Evolutionary conservation across 257 asterid genomes (phyloP), one percentile per base, ranked within the genome.

Genomic region (Verbena officinalis): DNA sequence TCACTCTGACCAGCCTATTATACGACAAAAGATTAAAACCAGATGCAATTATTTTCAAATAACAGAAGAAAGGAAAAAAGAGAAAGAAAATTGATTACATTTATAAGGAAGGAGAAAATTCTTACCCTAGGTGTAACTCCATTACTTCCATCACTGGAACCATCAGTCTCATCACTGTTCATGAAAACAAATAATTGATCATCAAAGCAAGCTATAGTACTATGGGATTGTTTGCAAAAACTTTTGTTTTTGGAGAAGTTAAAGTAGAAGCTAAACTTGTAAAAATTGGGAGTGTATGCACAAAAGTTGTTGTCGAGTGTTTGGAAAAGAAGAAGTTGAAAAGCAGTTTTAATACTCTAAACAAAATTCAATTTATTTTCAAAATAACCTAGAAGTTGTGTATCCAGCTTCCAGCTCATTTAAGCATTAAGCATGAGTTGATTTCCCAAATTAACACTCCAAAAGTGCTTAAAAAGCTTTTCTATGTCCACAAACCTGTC

Each of bases 131-230:
- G 66, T 51, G 83, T 80, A 58, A 75, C 87, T 72, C 86, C 84
- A 70, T 85, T 78, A 65, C 96, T 94, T 81, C 90, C 98, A 67
- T 85, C 95, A 68, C 94, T 94, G 60, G 96, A 91, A 69, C 82
- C 94, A 21, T 74, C 94, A 55, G 87, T 78, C 61, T 86, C 97
- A 63, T 75, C 89, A 55, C 98, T 94, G 86, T 67, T 65, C 58
- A 62, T 19, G 44, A 59, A 55, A 57, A 55, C 61, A 31, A 45
- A 72, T 54, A 75, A 10, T 62, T 4, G 53, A 55, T 42, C 34
- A 36, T 23, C 77, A 57, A 53, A 58, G 65, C 27, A 9, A 67
- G 19, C 11, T 48, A 23, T 57, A 30, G 7, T 22, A 17, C 24
- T 51, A 9, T 14, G 53, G 7, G n/a, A n/a, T n/a, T n/a, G n/a